phyloP scores from a whole-genome alignment of 2,329 filamentous ascomycete species.

The Didymella lethalis region DNA sequence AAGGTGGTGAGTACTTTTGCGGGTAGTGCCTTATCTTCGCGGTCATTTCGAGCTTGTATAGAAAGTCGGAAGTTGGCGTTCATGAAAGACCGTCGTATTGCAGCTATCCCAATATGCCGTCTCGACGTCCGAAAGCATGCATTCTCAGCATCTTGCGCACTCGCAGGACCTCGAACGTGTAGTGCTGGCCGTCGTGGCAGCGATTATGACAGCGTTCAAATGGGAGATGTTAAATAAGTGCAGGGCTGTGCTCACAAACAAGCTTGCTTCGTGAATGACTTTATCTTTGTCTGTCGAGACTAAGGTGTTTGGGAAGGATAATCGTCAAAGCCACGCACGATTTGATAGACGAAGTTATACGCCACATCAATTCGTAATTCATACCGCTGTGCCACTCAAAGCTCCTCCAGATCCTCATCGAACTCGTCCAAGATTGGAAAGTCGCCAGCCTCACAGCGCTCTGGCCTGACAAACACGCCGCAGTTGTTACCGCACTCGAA shows the following conservation, averaged over 20 bases:
- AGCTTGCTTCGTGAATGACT: neutral
- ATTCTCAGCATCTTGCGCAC: neutral
- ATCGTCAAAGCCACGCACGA: neutral
- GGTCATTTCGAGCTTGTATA: neutral
- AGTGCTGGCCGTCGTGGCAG: neutral
- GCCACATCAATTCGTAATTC: neutral
- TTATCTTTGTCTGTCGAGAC: neutral
- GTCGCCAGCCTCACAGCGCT: slow-evolving; percentile 78
- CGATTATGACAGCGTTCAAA: neutral
- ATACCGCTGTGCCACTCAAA: slow-evolving; percentile 22
- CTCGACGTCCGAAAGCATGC: neutral
- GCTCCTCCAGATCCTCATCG: slow-evolving; percentile 73
- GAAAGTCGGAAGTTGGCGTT: no score
- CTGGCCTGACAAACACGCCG: slow-evolving; percentile 80
- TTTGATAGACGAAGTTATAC: neutral
- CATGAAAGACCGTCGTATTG: neutral
- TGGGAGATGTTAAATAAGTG: neutral
- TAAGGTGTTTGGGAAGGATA: neutral
- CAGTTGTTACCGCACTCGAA: slow-evolving; percentile 74
- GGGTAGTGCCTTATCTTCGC: neutral
- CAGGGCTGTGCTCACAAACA: neutral
- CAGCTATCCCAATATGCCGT: neutral
- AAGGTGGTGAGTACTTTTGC: neutral
- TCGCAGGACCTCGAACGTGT: neutral
- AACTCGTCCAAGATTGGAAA: slow-evolving; percentile 64